Base-by-base conservation (phyloP, 1,139 yeast genomes). In the Scheffersomyces segobiensis region DNA sequence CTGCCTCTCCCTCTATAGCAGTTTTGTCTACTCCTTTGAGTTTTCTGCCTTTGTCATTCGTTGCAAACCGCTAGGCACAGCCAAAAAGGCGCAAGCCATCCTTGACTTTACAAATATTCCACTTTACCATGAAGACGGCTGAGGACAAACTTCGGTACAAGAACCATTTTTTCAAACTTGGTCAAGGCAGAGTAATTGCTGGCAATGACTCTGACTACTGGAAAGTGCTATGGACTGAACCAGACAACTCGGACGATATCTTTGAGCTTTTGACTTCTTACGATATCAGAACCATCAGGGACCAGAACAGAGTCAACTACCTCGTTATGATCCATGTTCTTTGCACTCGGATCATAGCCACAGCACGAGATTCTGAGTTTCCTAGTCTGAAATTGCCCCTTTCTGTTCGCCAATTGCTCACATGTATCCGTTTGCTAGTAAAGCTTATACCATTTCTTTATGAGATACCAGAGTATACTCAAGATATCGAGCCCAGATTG, bases 401-500 rank as follows among this genome's bases (percentile, higher is more conserved):
- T 22, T 32, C 69, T 59, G 49, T 54, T 20, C 42, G 50, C 2
- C 60, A 60, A 46, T 60, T 84, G 18, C 72, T 90, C 52, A 89
- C 87, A 62, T 87, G 93, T 65, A 68, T 88, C 17, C 80, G 97
- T 47, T 72, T 89, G 8, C 71, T 93, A 53, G 86, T 93, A 1
- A 82, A 87, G 57, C 58, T 91, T 3, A 62, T 91, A 19, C 98
- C 98, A 0, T 83, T 86, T 59, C 67, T 89, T 14, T 90, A 83
- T 66, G 97, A 87, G 67, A 66, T 75, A 24, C 74, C 75, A 0
- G 77, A 74, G 20, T 74, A 79, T 57, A 64, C 62, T 2, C 64
- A 64, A 5, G 71, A 77, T 0, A 73, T 82, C 1, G 84, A 83
- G 52, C 74, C 75, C 21, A 68, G 73, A n/a, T 64, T 80, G 3